phyloP scores from a whole-genome alignment of 495 filamentous ascomycete species.

The Letharia lupina region DNA sequence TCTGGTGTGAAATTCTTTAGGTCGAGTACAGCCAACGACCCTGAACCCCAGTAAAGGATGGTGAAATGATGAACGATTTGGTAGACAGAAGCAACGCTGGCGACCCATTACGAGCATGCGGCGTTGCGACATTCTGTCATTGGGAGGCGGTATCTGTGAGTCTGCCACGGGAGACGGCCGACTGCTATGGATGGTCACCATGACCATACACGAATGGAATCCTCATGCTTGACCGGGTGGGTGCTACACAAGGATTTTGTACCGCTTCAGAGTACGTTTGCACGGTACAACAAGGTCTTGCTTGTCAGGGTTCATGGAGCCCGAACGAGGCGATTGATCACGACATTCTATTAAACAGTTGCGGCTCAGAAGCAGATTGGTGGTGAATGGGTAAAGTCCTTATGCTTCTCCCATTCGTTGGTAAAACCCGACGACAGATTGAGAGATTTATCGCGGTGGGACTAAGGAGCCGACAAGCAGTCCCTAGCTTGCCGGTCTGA shows the following conservation, averaged over 20 bases:
- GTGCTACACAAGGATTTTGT: background rate
- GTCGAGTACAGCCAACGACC: background rate
- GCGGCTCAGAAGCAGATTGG: slow-evolving; percentile 2
- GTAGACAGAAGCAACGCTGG: background rate
- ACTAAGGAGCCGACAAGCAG: background rate
- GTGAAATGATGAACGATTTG: background rate
- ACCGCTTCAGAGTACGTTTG: background rate
- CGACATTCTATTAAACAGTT: background rate
- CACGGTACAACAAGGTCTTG: background rate
- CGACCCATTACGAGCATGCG: background rate
- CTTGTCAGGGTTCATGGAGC: background rate
- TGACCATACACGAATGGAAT: background rate
- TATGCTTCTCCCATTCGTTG: background rate
- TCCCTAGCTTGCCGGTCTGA: background rate
- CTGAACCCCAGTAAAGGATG: background rate
- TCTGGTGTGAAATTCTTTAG: background rate
- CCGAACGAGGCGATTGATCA: background rate
- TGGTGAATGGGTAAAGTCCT: background rate
- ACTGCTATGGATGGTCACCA: slow-evolving; percentile 5
- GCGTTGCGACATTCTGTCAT: background rate
- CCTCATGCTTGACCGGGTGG: background rate
- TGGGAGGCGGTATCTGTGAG: background rate
- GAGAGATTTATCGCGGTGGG: background rate
- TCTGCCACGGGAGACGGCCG: slow-evolving; percentile 7
- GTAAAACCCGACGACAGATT: background rate